These are phyloP conservation scores for Penicillium sp. DNA, from an alignment of 2,329 filamentous ascomycete species.

Conservation along the genomic window DNA sequence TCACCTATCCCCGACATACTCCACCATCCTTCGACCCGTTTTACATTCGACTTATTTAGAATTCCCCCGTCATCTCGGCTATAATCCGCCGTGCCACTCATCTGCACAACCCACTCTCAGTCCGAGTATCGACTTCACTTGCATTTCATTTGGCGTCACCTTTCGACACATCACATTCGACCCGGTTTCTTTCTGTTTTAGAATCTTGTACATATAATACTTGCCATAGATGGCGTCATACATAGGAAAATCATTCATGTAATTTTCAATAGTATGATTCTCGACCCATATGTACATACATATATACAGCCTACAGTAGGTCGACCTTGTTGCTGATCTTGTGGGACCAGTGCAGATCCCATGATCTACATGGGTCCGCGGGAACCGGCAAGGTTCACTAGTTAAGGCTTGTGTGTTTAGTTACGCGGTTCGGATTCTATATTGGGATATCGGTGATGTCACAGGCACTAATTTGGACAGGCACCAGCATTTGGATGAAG, in stretches of 20 bases:
- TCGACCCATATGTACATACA: too few species aligned
- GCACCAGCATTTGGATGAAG: too few species aligned
- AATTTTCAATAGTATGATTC: not conserved
- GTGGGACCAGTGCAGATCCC: too few species aligned
- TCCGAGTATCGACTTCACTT: not conserved
- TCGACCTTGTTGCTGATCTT: too few species aligned
- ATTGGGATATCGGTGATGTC: too few species aligned
- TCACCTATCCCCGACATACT: not conserved
- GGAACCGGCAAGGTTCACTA: too few species aligned
- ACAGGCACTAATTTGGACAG: too few species aligned
- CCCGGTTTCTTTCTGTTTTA: not conserved
- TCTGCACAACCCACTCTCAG: not conserved
- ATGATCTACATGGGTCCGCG: too few species aligned
- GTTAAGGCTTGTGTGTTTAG: too few species aligned
- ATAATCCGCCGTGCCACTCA: not conserved
- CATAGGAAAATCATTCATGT: not conserved
- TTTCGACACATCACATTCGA: not conserved
- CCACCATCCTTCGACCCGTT: not conserved
- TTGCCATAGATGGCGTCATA: not conserved
- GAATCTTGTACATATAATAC: constrained; percentile 7
- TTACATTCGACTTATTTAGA: not conserved
- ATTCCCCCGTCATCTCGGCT: not conserved
- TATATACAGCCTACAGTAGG: too few species aligned
- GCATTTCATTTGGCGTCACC: not conserved
- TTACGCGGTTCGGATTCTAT: too few species aligned